Conservation (phyloP, 2,329 filamentous ascomycete species). For the Penicillium polonicum region DNA sequence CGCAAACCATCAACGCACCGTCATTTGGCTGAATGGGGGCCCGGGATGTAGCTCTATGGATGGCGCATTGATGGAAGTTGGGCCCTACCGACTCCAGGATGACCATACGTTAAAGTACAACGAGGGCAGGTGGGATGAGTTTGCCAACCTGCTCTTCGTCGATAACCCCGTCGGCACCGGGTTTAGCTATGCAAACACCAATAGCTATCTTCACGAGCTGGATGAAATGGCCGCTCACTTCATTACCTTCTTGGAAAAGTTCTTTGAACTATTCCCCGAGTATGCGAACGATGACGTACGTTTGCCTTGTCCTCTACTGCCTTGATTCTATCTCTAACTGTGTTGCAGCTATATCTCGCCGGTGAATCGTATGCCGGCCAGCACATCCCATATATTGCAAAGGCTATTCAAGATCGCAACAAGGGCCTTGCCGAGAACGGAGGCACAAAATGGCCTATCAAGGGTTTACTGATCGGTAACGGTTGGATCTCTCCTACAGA, state of each 20-base stretch:
- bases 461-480: constrained; percentile 90
- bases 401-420: constrained; percentile 85
- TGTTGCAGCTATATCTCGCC: constrained; percentile 76
- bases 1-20: constrained; percentile 82
- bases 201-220: constrained; percentile 82
- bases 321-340: neutral
- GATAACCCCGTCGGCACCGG: constrained; percentile 96
- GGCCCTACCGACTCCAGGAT: constrained; percentile 82
- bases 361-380: constrained; percentile 97
- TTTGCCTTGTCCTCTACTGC: constrained; percentile 19
- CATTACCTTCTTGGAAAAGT: constrained; percentile 84
- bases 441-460: constrained; percentile 68
- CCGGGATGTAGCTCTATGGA: constrained; percentile 98
- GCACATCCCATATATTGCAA: constrained; percentile 95
- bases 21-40: constrained; percentile 96
- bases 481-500: constrained; percentile 92
- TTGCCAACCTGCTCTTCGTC: constrained; percentile 93
- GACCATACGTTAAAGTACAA: constrained; percentile 72
- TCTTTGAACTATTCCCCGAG: constrained; percentile 85
- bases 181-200: constrained; percentile 90
- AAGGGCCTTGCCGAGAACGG: constrained; percentile 50
- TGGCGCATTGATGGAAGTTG: constrained; percentile 93
- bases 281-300: constrained; percentile 88
- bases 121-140: constrained; percentile 97
- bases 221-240: constrained; percentile 89